phyloP scores from a whole-genome alignment of 192 early-diverging fungal genomes.

The Diversispora epigaea region DNA sequence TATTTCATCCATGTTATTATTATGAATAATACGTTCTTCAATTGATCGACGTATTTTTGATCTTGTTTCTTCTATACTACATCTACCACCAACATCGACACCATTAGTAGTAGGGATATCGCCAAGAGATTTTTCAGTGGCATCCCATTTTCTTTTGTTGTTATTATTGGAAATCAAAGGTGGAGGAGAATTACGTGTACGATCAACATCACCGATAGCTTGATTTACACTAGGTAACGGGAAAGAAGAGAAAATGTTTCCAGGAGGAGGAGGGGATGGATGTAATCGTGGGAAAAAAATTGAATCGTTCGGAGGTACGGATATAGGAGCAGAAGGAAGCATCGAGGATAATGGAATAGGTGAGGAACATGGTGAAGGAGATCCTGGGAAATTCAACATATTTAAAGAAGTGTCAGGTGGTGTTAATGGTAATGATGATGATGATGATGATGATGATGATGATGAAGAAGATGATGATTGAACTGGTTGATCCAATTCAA shows the following conservation, averaged over 20 bases:
- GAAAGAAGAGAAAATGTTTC: slow-evolving; percentile 5
- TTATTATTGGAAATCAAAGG: slow-evolving; percentile 6
- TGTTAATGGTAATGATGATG: slow-evolving; percentile 47
- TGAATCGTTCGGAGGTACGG: slow-evolving; percentile 15
- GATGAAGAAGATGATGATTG: slow-evolving; percentile 42
- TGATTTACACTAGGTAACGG: slow-evolving; percentile 27
- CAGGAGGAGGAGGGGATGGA: slow-evolving; percentile 21
- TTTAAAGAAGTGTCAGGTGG: slow-evolving; percentile 19
- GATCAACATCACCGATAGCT: slow-evolving; percentile 29
- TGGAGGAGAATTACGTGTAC: slow-evolving; percentile 9
- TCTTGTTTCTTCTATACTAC: slow-evolving; percentile 41
- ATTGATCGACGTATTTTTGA: slow-evolving; percentile 51
- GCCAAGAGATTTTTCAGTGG: slow-evolving; percentile 14
- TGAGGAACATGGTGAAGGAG: slow-evolving; percentile 5
- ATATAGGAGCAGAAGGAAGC: slow-evolving; percentile 23
- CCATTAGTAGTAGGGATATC: no score
- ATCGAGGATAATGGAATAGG: neutral
- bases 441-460: slow-evolving; percentile 46
- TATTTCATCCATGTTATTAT: neutral
- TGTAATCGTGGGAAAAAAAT: slow-evolving; percentile 26
- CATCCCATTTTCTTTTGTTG: slow-evolving; percentile 27
- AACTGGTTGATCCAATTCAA: slow-evolving; percentile 50
- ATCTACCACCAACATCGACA: slow-evolving; percentile 27
- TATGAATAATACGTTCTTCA: slow-evolving; percentile 33
- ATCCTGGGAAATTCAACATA: neutral